Conservation (phyloP, 352 stramenopile genomes). For the Plasmopara muralis region DNA sequence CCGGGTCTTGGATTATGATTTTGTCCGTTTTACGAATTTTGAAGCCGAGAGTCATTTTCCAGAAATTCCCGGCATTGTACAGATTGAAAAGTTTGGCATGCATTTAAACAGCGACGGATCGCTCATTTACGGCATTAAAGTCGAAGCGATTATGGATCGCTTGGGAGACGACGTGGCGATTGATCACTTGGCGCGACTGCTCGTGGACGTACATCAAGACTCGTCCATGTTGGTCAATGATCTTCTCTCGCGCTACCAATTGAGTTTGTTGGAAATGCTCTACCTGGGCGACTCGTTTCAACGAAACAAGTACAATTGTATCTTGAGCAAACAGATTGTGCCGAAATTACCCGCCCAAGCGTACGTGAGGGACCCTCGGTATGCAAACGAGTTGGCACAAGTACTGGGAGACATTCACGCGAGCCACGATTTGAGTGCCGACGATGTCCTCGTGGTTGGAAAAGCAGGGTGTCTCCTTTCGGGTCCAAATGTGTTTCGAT, state of each 20-base stretch:
- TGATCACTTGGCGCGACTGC: slow-evolving; percentile 91
- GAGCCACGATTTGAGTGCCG: slow-evolving; percentile 91
- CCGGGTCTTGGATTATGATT: slow-evolving; percentile 95
- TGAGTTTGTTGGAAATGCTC: slow-evolving; percentile 92
- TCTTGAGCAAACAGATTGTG: slow-evolving; percentile 95
- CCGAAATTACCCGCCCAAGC: slow-evolving; percentile 93
- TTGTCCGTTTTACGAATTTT: slow-evolving; percentile 98
- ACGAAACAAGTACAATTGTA: slow-evolving; percentile 97
- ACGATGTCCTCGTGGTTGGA: slow-evolving; percentile 95
- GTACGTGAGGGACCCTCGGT: slow-evolving; percentile 92
- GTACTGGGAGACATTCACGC: slow-evolving; percentile 91
- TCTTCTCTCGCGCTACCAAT: slow-evolving; percentile 93
- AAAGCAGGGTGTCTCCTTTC: slow-evolving; percentile 90
- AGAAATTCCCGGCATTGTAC: slow-evolving; percentile 90
- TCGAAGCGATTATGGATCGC: slow-evolving; percentile 96
- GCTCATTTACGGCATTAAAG: slow-evolving; percentile 79
- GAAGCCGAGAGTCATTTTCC: slow-evolving; percentile 96
- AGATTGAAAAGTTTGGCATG: slow-evolving; percentile 96
- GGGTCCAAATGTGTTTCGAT: slow-evolving; percentile 92
- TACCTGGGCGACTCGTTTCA: slow-evolving; percentile 93
- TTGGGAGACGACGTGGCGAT: slow-evolving; percentile 95
- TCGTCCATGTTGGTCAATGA: slow-evolving; percentile 94
- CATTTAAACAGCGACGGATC: slow-evolving; percentile 73
- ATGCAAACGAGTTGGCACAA: slow-evolving; percentile 96
- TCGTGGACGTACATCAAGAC: slow-evolving; percentile 97